Evolutionary conservation across 2,329 filamentous ascomycete species (phyloP).

Genomic region (Diaporthe citriasiana): DNA sequence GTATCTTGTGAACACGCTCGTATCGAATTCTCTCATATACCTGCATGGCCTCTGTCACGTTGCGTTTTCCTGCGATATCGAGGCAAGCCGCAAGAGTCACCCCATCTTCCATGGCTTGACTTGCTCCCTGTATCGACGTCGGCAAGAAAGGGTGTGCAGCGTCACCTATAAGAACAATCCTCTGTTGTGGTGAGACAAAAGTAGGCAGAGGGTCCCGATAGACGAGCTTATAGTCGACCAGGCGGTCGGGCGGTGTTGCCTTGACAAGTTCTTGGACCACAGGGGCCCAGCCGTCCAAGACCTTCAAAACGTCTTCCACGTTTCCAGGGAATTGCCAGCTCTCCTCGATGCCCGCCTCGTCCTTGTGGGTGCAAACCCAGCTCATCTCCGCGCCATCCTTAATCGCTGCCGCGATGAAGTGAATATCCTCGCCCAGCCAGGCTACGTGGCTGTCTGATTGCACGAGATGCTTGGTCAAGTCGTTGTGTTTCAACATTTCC

Average conservation of each 20-base stretch:
- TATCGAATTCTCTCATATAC: slow-evolving; percentile 62
- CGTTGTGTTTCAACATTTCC: slow-evolving; percentile 58
- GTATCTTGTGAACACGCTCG: slow-evolving; percentile 61
- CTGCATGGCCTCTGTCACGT: slow-evolving; percentile 57
- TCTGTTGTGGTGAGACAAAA: slow-evolving; percentile 56
- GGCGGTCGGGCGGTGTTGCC: slow-evolving; percentile 54
- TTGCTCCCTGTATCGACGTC: slow-evolving; percentile 62
- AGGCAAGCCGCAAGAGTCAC: slow-evolving; percentile 61
- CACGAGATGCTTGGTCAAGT: slow-evolving; percentile 59
- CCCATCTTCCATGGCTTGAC: slow-evolving; percentile 65
- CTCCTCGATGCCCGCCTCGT: slow-evolving; percentile 61
- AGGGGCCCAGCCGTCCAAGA: slow-evolving; percentile 63
- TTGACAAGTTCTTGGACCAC: slow-evolving; percentile 59
- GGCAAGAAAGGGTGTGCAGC: slow-evolving; percentile 65
- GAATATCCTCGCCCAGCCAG: slow-evolving; percentile 67
- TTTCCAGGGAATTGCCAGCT: slow-evolving; percentile 60
- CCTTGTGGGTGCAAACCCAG: slow-evolving; percentile 65
- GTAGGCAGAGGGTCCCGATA: slow-evolving; percentile 60
- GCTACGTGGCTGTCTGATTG: slow-evolving; percentile 65
- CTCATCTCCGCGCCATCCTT: slow-evolving; percentile 66
- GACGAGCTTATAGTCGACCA: slow-evolving; percentile 57
- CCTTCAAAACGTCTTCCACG: slow-evolving; percentile 56
- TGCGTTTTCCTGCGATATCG: slow-evolving; percentile 49
- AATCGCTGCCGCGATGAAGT: slow-evolving; percentile 66
- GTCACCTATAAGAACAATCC: slow-evolving; percentile 63